Evolutionary conservation across 257 asterid species (phyloP).

Genomic region (Gentiana macrophylla): DNA sequence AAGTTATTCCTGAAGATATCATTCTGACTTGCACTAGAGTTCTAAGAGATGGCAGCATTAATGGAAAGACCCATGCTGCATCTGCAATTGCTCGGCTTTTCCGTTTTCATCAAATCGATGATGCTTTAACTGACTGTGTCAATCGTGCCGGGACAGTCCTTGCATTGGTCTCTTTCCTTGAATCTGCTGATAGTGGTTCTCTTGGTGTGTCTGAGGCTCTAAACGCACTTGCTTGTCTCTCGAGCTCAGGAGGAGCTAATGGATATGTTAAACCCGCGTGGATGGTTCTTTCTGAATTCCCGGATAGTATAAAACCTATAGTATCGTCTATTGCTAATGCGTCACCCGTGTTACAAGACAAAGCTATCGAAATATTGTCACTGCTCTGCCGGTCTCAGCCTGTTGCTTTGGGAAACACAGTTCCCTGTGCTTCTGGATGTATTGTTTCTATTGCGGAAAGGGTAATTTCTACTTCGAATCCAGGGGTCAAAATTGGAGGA

Average conservation of each 20-base stretch:
- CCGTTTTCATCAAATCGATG: slow-evolving; percentile 57
- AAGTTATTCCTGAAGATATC: slow-evolving; percentile 67
- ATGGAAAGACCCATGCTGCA: slow-evolving; percentile 79
- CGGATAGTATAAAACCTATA: slow-evolving; percentile 63
- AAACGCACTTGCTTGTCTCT: slow-evolving; percentile 80
- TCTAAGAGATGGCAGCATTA: slow-evolving; percentile 66
- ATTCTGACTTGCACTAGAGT: slow-evolving; percentile 77
- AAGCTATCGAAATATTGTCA: slow-evolving; percentile 75
- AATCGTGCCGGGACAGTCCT: slow-evolving; percentile 87
- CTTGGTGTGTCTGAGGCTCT: slow-evolving; percentile 70
- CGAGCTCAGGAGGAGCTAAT: slow-evolving; percentile 46
- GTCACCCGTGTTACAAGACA: slow-evolving; percentile 70
- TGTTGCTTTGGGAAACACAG: slow-evolving; percentile 52
- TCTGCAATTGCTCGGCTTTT: slow-evolving; percentile 93
- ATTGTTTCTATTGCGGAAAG: slow-evolving; percentile 62
- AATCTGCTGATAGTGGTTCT: slow-evolving; percentile 55
- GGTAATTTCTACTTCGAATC: slow-evolving; percentile 52
- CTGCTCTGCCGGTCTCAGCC: slow-evolving; percentile 71
- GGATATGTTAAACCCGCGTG: slow-evolving; percentile 72
- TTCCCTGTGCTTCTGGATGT: slow-evolving; percentile 65
- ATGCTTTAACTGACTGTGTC: slow-evolving; percentile 52
- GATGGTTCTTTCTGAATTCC: slow-evolving; percentile 80
- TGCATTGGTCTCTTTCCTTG: slow-evolving; percentile 79
- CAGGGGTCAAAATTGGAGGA: slow-evolving; percentile 77
- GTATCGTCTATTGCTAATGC: slow-evolving; percentile 79